Percentiles rank a stretch among this genome's conserved stretches.
Evolutionary conservation across 2,329 filamentous ascomycete species (phyloP).

Genomic region (Calonectria multiphialidica): DNA sequence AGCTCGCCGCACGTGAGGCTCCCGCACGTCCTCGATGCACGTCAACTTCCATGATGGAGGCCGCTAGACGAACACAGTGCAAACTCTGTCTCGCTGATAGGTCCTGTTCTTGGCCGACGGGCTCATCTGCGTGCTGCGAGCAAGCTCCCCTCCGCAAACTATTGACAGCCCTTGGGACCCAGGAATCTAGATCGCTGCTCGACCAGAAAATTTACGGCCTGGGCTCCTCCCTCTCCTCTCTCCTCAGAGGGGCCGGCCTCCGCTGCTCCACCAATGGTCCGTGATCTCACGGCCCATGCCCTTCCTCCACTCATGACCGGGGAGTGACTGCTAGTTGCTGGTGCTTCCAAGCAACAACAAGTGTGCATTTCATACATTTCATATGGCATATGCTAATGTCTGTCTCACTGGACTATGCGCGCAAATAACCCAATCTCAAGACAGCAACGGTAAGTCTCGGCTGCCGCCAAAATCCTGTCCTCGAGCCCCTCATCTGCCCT

Average conservation of each 20-base stretch:
- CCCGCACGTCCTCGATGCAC: slow-evolving; percentile 1
- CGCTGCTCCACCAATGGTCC: not conserved
- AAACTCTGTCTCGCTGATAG: not conserved
- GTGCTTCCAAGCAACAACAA: not conserved
- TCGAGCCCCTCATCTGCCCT: not conserved
- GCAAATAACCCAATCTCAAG: not conserved
- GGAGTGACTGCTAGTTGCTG: not conserved
- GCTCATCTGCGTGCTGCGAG: not conserved
- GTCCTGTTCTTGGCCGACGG: not conserved
- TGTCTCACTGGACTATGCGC: not conserved
- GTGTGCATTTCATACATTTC: not conserved
- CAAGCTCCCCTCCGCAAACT: not conserved
- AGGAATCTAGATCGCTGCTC: not conserved
- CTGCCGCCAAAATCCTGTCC: not conserved
- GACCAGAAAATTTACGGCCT: not conserved
- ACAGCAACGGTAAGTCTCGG: not conserved
- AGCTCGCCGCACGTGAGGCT: slow-evolving; percentile 12
- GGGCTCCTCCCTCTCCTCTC: not conserved
- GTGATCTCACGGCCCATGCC: not conserved
- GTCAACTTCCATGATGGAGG: not conserved
- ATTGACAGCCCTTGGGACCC: not conserved
- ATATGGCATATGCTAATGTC: not conserved
- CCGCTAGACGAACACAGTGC: slow-evolving; percentile 9
- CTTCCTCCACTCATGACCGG: not conserved
- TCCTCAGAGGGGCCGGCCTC: not conserved